Conservation (phyloP, 192 early-diverging fungal genomes). For the Coemansia sp. region DNA sequence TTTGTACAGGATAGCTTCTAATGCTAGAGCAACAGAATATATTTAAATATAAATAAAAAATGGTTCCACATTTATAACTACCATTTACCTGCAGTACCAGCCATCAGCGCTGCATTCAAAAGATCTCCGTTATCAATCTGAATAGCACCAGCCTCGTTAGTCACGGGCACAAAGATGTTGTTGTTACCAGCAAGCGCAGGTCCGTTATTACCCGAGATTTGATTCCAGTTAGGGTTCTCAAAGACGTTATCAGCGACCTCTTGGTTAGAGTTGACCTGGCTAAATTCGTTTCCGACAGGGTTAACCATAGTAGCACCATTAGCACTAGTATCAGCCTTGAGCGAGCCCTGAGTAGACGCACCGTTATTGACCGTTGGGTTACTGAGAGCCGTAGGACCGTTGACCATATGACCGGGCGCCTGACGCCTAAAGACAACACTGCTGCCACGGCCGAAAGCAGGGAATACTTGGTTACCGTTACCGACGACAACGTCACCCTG, state of each 20-base stretch:
- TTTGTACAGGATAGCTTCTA: constrained; percentile 11
- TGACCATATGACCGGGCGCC: constrained; percentile 32
- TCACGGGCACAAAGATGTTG: constrained; percentile 48
- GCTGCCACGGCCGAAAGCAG: neutral
- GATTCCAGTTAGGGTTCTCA: constrained; percentile 48
- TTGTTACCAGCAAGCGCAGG: constrained; percentile 50
- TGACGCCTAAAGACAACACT: constrained; percentile 38
- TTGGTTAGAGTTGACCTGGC: constrained; percentile 46
- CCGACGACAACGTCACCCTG: constrained; percentile 44
- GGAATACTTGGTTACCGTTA: constrained; percentile 45
- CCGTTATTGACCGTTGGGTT: constrained; percentile 48
- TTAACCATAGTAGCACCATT: constrained; percentile 36
- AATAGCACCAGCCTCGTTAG: constrained; percentile 51
- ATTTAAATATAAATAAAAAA: constrained; percentile 5
- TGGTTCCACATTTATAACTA: neutral
- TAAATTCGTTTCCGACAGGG: constrained; percentile 48
- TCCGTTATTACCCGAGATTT: constrained; percentile 47
- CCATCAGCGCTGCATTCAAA: constrained; percentile 27
- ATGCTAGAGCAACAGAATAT: neutral
- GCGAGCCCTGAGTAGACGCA: constrained; percentile 30
- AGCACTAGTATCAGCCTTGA: constrained; percentile 25
- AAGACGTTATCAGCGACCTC: constrained; percentile 49
- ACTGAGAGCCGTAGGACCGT: constrained; percentile 40
- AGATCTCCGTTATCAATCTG: constrained; percentile 54
- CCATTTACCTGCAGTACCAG: constrained; percentile 7